Conservation (phyloP, 495 filamentous ascomycete species). For the Xylaria intraflava region DNA sequence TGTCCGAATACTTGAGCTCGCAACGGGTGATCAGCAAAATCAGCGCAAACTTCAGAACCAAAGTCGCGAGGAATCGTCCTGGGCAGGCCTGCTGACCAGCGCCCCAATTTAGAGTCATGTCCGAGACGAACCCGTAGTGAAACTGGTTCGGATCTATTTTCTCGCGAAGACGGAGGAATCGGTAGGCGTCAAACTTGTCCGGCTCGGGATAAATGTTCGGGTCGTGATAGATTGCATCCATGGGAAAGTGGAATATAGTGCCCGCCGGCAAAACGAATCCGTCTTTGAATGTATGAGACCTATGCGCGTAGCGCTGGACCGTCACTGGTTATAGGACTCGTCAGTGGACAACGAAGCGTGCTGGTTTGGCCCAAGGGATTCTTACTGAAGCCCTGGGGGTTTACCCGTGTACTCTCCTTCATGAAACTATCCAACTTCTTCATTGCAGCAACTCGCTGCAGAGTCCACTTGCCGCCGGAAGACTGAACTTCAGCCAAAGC, state of each 20-base stretch:
- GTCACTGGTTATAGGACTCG: not conserved
- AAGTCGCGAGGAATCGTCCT: conserved; percentile 37
- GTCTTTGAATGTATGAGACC: conserved; percentile 5
- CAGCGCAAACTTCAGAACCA: conserved; percentile 1
- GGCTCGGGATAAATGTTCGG: conserved; percentile 27
- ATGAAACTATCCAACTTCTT: conserved; percentile 6
- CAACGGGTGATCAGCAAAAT: not conserved
- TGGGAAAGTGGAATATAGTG: conserved; percentile 2
- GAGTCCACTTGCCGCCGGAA: not conserved
- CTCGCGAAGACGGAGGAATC: conserved; percentile 31
- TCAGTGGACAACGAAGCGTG: not conserved
- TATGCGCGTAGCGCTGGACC: not conserved
- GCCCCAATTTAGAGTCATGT: conserved; percentile 29
- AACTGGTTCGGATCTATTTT: not conserved
- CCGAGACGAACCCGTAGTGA: conserved; percentile 12
- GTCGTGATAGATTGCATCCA: conserved; percentile 2
- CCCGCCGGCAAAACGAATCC: conserved; percentile 9
- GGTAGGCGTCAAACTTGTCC: no score
- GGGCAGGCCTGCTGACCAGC: conserved; percentile 34
- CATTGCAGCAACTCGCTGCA: not conserved
- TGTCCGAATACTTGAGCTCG: not conserved
- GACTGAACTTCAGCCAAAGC: not conserved
- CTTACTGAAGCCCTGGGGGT: not conserved
- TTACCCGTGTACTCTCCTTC: conserved; percentile 1
- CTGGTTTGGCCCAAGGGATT: no score